Base-by-base conservation (phyloP, 345 rosid species). In the Xanthoceras sorbifolium region DNA sequence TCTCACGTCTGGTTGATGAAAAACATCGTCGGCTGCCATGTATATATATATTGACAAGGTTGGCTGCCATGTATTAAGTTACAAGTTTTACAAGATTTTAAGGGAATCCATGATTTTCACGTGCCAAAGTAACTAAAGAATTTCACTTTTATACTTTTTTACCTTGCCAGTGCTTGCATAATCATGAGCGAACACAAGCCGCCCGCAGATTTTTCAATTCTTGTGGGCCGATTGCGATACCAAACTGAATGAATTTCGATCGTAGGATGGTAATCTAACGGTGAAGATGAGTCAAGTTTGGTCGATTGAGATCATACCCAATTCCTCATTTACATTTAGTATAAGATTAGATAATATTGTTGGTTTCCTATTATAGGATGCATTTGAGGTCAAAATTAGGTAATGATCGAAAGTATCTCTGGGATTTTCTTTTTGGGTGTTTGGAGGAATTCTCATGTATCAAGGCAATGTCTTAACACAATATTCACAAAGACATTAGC, bases 331-430 rank as follows among this genome's bases (percentile, higher is more conserved):
- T 66, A 44, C 68, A 20, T n/a, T 62, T 28, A 61, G 29, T 60
- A 60, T 18, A 44, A 62, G 9, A 60, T 18, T 28, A 62, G 9
- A 72, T 12, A 28, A 55, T 32, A 17, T 11, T 7, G 28, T 17
- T 38, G 23, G 69, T 54, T 57, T 68, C 73, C 79, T 44, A 48
- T 57, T 55, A 25, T 22, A 10, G 67, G 72, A 70, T 52, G 62
- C 2, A 48, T 57, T 42, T 38, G 73, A 18, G 65, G 89, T 67
- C 81, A 79, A 79, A 81, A 80, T 86, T 78, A 77, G 85, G 88
- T 69, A 79, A 78, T 75, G 29, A 82, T 85, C 66, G 22, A 72
- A 70, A 78, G 77, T 32, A 83, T 85, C 67, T 67, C 67, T 8
- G 12, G 79, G 87, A 84, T 78, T 79, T 84, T 68, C 25, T 18